A percentile compares a stretch with the other conserved stretches of the same genome.
Conservation (phyloP, 2,329 filamentous ascomycete species). For the Didymella pinodella region DNA sequence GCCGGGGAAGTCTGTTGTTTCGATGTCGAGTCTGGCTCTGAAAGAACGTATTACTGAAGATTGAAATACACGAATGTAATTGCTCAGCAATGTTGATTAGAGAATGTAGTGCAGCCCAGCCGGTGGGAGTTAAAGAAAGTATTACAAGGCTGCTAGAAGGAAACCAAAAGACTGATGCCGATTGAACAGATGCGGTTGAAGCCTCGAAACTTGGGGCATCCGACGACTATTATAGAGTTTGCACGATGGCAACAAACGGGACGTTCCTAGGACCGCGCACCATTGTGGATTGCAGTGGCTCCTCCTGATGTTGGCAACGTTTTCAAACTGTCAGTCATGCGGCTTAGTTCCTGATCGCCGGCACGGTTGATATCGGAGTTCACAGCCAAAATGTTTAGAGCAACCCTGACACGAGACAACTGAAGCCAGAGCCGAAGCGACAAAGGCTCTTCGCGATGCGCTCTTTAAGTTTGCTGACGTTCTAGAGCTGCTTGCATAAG, state of each 20-base stretch:
- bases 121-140: slow-evolving; percentile 62
- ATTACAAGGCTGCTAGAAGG: slow-evolving; percentile 52
- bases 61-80: slow-evolving; percentile 45
- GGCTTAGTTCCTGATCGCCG: slow-evolving; percentile 48
- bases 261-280: slow-evolving; percentile 34
- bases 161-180: slow-evolving; percentile 50
- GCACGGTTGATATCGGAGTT: slow-evolving; percentile 43
- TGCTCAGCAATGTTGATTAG: slow-evolving; percentile 57
- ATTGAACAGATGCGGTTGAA: slow-evolving; percentile 51
- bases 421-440: slow-evolving; percentile 47
- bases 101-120: slow-evolving; percentile 63
- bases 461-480: slow-evolving; percentile 32
- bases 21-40: slow-evolving; percentile 51
- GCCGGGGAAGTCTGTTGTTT: slow-evolving; percentile 57
- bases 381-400: slow-evolving; percentile 49
- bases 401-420: slow-evolving; percentile 49
- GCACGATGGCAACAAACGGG: slow-evolving; percentile 41
- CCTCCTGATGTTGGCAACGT: slow-evolving; percentile 51
- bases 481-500: slow-evolving; percentile 41
- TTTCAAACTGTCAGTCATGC: slow-evolving; percentile 53
- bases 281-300: slow-evolving; percentile 53
- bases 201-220: slow-evolving; percentile 50
- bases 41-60: slow-evolving; percentile 51
- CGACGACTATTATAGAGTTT: slow-evolving; percentile 47
- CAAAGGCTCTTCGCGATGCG: slow-evolving; percentile 38